Base-by-base conservation (phyloP, 306 rosid genomes). In the Spatholobus suberectus region DNA sequence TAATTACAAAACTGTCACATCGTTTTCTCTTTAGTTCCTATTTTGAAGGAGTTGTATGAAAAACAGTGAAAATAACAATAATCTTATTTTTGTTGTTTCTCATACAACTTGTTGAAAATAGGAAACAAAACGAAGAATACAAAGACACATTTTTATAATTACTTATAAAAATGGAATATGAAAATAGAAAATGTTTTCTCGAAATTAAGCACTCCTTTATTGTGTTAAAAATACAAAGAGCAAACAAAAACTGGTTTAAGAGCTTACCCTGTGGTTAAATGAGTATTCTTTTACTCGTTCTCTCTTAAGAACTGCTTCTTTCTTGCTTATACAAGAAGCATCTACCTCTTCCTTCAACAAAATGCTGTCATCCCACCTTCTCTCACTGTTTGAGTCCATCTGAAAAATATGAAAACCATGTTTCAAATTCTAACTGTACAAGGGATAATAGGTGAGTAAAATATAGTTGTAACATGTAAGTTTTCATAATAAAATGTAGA, bases 351-450 rank as follows among this genome's bases (percentile, higher is more conserved):
- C 83, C 91, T 93, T 92, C 81, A 90, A 77, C 78, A 89, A 35
- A 55, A 87, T 75, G 73, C 91, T 90, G 76, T 87, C 91, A 69
- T 90, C 89, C 98, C 97, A 91, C 83, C 89, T 92, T 87, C 88
- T 88, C 58, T 85, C 86, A 68, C 87, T 77, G 85, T 88, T 83
- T 59, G 89, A 79, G 81, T 96, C 96, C 91, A 92, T 84, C 99
- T 96, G 86, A 75, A 84, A 92, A 85, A 70, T 6, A 81, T 49
- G 21, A 72, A 71, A 51, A 13, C 41, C 8, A 43, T 13, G 44
- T 70, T 70, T 51, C 41, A 76, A 70, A 76, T 37, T 70, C 59
- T 21, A 47, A 66, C 59, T 55, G 37, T 29, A 26, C 9, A 32
- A 73, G 27, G 41, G 38, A 34, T 18, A 4, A 40, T 20, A 61